phyloP scores from a whole-genome alignment of 345 rosid species.

The Turritis glabra region DNA sequence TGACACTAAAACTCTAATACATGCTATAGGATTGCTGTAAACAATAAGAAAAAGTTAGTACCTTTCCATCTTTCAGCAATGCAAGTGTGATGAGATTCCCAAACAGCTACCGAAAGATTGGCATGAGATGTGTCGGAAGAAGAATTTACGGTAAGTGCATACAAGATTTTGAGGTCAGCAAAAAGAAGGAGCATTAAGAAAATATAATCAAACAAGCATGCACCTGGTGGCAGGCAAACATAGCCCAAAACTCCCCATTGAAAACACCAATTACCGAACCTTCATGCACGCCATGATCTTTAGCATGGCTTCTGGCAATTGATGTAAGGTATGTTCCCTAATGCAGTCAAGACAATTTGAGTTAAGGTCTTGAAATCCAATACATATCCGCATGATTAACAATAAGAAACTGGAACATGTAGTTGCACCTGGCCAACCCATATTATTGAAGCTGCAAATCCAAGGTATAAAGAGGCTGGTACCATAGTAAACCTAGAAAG shows the following conservation, averaged over 20 bases:
- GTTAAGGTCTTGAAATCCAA: not conserved
- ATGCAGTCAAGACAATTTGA: not conserved
- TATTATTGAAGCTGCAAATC: slow-evolving; percentile 85
- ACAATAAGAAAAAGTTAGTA: slow-evolving; percentile 32
- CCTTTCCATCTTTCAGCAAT: slow-evolving; percentile 60
- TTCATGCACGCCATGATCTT: slow-evolving; percentile 57
- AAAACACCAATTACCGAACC: slow-evolving; percentile 75
- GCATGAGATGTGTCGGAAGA: slow-evolving; percentile 2
- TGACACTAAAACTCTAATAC: not conserved
- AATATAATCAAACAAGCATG: slow-evolving; percentile 7
- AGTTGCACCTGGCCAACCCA: slow-evolving; percentile 94
- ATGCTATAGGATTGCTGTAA: not conserved
- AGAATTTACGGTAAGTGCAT: not conserved
- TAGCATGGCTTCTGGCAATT: slow-evolving; percentile 76
- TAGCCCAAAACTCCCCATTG: slow-evolving; percentile 94
- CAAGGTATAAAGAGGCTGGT: slow-evolving; percentile 83
- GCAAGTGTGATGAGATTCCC: slow-evolving; percentile 89
- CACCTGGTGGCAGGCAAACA: slow-evolving; percentile 90
- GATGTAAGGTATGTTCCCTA: slow-evolving; percentile 96
- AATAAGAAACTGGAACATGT: slow-evolving; percentile 8
- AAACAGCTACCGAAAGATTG: slow-evolving; percentile 55
- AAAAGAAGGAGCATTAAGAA: not conserved
- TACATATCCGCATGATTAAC: not conserved
- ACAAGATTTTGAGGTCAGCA: not conserved
- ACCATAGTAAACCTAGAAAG: slow-evolving; percentile 77